These are phyloP conservation scores for Corchorus capsularis DNA, from an alignment of 345 rosid species.

Conservation along the genomic window DNA sequence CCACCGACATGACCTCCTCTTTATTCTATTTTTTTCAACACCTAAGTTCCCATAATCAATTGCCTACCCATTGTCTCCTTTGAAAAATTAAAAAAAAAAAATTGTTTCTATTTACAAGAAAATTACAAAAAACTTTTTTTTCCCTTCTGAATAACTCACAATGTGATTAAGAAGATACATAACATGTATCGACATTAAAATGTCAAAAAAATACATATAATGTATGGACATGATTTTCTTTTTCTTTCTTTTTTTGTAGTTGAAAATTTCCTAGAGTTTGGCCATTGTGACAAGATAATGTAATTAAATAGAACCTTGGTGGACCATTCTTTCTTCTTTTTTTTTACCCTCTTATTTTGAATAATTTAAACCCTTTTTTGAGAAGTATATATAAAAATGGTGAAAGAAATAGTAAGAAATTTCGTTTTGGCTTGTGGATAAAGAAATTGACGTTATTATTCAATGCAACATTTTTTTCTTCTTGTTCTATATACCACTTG, in stretches of 20 bases:
- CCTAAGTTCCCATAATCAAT: conserved; percentile 1
- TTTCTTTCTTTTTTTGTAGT: background rate
- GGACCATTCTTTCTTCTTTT: background rate
- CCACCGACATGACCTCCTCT: conserved; percentile 30
- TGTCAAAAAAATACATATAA: too few relatives aligned
- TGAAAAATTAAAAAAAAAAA: background rate
- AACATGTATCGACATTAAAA: too few relatives aligned
- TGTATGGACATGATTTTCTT: too few relatives aligned
- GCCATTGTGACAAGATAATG: background rate
- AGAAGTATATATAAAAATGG: background rate
- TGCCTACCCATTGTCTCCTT: background rate
- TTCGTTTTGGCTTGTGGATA: too few relatives aligned
- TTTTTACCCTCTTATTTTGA: background rate
- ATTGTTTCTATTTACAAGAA: background rate
- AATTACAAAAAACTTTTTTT: background rate
- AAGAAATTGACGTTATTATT: too few relatives aligned
- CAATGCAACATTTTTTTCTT: too few relatives aligned
- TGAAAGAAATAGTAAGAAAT: background rate
- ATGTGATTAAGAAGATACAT: background rate
- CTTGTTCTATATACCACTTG: too few relatives aligned
- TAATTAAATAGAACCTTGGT: background rate
- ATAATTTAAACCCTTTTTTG: background rate
- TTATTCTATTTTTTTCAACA: background rate
- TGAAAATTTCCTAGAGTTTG: background rate
- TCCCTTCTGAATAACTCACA: background rate